Evolutionary conservation across 2,329 filamentous ascomycete genomes (phyloP).

Genomic region (Aspergillus brasiliensis): DNA sequence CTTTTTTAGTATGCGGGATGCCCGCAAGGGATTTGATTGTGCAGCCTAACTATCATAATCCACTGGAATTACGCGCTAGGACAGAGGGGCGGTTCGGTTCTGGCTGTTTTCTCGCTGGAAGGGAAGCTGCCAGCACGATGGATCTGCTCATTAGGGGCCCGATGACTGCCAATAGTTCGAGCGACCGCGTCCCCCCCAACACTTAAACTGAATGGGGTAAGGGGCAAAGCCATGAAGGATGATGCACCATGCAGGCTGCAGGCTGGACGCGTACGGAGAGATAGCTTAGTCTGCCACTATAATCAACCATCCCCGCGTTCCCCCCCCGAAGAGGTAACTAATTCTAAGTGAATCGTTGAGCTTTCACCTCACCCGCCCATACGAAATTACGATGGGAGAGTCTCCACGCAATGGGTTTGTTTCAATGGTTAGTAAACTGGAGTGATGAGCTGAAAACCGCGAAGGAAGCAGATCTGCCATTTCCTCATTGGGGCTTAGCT

Average conservation of each 20-base stretch:
- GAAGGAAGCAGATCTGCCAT: slow-evolving; percentile 3
- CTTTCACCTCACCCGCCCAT: background rate
- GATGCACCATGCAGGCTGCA: slow-evolving; percentile 12
- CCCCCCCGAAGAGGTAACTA: slow-evolving; percentile 2
- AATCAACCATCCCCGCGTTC: slow-evolving; percentile 12
- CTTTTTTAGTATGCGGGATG: background rate
- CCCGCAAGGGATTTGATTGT: slow-evolving; percentile 1
- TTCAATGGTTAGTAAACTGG: background rate
- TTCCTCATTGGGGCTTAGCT: slow-evolving; percentile 1
- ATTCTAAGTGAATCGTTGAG: no score
- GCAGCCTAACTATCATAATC: background rate
- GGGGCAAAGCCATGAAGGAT: slow-evolving; percentile 10
- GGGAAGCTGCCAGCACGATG: slow-evolving; percentile 24
- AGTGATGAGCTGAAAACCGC: background rate
- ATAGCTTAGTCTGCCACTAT: slow-evolving; percentile 7
- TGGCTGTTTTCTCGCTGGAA: background rate
- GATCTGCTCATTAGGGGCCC: slow-evolving; percentile 26
- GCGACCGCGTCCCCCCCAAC: slow-evolving; percentile 12
- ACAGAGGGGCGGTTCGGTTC: background rate
- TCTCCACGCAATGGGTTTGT: background rate
- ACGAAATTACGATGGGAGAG: background rate
- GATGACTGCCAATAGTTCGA: slow-evolving; percentile 26
- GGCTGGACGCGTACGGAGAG: slow-evolving; percentile 10
- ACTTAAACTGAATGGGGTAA: slow-evolving; percentile 17
- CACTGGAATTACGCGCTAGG: background rate